Base-by-base conservation (phyloP, 768 basidiomycete genomes). In the Steccherinum ochraceum region DNA sequence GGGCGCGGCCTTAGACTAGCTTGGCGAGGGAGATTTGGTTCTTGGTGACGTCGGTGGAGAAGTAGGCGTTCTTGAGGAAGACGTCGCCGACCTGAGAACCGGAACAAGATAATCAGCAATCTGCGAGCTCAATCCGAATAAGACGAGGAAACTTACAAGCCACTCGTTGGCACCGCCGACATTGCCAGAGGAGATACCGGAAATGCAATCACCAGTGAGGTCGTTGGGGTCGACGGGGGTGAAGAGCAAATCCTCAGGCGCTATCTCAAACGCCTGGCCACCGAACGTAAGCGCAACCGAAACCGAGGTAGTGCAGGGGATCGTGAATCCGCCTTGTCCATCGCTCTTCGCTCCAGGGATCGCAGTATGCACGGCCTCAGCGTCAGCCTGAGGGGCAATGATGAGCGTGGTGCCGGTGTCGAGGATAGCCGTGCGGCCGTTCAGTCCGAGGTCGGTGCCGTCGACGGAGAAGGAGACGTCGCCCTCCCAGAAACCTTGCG, bases 401-500 rank as follows among this genome's bases (percentile, higher is more conserved):
- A 77, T 65, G 50, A 74, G 66, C 19, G 75, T 77, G 55, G 75
- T 77, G 49, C 74, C 74, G 2, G 74, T 76, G 61, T 76, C 74
- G 48, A 72, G 61, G 60, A 93, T 87, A 45, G 87, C 83, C 18
- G 85, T 86, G 60, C 87, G 86, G 47, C 76, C 76, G 13, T 59
- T 53, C 40, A 87, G 68, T 4, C 77, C 75, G 40, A 71, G 61
- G 58, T 76, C 71, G 26, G 67, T 54, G 20, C 83, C 84, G 60
- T 86, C 71, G 54, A 85, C 78, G 20, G 77, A 73, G 48, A 84
- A 70, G 52, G 79, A 77, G 64, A 93, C 64, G 5, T 68, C 68
- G 13, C 73, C 83, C 71, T 91, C 86, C 92, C 91, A 93, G 72
- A 92, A 93, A 35, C 89, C 89, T 21, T 72, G 54, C 4, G 54